These are phyloP conservation scores for Xylaria sp. DNA, from an alignment of 2,329 filamentous ascomycete species.

Conservation along the genomic window DNA sequence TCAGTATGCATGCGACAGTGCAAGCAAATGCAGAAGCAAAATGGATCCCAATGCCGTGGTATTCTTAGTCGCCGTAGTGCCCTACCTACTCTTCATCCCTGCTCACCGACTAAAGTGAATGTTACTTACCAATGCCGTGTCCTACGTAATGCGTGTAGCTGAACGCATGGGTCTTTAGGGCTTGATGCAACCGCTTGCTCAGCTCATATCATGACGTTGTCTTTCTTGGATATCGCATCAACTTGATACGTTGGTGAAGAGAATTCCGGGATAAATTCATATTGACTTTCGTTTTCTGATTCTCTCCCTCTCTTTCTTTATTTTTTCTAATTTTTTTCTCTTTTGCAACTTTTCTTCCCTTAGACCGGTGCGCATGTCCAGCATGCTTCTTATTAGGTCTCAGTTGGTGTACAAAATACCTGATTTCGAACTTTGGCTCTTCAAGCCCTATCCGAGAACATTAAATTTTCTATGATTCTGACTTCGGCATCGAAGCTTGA, in stretches of 20 bases:
- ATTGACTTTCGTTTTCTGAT: conserved; percentile 8
- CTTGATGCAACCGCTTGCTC: conserved; percentile 26
- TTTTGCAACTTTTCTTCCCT: too few relatives aligned
- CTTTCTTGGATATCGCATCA: conserved; percentile 10
- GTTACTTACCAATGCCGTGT: conserved; percentile 8
- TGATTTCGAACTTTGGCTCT: background rate
- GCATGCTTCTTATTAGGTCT: conserved; percentile 6
- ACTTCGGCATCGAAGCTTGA: conserved; percentile 50
- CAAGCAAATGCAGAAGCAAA: conserved; percentile 8
- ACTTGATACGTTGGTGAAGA: conserved; percentile 1
- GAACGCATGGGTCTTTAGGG: conserved; percentile 21
- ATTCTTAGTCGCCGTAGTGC: conserved; percentile 16
- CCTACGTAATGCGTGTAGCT: conserved; percentile 5
- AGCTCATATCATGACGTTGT: conserved; percentile 21
- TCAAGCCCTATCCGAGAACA: conserved; percentile 44
- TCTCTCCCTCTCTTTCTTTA: background rate
- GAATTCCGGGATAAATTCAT: background rate
- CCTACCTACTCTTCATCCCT: background rate
- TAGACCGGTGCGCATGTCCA: conserved; percentile 20
- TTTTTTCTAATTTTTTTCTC: background rate
- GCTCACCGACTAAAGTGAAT: conserved; percentile 12
- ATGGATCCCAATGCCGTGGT: conserved; percentile 30
- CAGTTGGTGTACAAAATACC: conserved; percentile 17
- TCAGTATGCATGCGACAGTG: conserved; percentile 19
- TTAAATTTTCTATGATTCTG: conserved; percentile 44